phyloP scores from a whole-genome alignment of 2,329 filamentous ascomycete species.

The Ophiosphaerella narmari region DNA sequence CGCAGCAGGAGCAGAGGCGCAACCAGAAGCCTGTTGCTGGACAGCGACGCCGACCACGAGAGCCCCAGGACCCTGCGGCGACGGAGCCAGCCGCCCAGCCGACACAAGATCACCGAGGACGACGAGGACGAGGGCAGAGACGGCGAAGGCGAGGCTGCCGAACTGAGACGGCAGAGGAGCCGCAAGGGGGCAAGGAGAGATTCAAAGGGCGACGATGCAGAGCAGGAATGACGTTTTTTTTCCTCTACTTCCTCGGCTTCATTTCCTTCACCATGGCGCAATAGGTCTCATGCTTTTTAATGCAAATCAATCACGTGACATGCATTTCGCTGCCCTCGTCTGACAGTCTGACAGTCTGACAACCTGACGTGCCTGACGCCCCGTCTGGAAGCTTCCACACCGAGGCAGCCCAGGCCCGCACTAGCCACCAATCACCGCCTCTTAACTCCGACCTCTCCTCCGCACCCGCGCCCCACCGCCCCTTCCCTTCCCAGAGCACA shows the following conservation, averaged over 20 bases:
- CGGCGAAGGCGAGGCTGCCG: not conserved
- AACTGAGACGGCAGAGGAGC: conserved; percentile 46
- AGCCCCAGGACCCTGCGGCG: conserved; percentile 36
- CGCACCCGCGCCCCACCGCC: conserved; percentile 4
- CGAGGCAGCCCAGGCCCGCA: not conserved
- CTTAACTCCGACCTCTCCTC: conserved; percentile 25
- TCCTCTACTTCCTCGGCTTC: too few species aligned
- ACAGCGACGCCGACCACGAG: conserved; percentile 24
- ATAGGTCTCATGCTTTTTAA: not conserved
- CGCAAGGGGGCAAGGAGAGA: conserved; percentile 33
- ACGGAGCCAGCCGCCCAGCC: conserved; percentile 42
- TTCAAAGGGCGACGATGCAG: conserved; percentile 14
- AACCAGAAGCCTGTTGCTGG: conserved; percentile 29
- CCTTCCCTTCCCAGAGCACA: too few species aligned
- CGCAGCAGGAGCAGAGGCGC: conserved; percentile 26
- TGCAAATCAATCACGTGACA: not conserved
- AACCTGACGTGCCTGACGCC: too few species aligned
- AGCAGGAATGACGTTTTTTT: not conserved
- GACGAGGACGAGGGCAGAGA: conserved; percentile 10
- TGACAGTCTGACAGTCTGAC: too few species aligned
- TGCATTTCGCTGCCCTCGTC: not conserved
- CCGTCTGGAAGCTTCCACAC: conserved; percentile 33
- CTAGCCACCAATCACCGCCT: conserved; percentile 20
- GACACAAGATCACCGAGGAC: conserved; percentile 27
- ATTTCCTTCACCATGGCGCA: too few species aligned